Percentiles rank a stretch among this genome's conserved stretches.
These are phyloP conservation scores for Mortierella alpina DNA, from an alignment of 192 early-diverging fungal species.

Conservation along the genomic window DNA sequence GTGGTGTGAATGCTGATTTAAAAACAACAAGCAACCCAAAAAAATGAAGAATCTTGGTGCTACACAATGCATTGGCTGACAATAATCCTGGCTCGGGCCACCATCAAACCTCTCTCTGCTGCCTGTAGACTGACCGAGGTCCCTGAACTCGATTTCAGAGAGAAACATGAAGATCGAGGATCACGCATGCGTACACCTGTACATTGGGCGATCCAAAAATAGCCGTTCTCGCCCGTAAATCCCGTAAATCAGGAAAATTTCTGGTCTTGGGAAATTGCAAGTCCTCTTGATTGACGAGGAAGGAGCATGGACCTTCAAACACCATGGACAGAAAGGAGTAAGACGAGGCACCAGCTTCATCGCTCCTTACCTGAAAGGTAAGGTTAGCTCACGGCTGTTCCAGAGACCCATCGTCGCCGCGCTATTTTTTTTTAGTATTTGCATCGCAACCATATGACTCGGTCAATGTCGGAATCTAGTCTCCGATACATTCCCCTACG, in stretches of 20 bases:
- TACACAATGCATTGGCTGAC: neutral
- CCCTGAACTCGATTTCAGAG: too few species aligned
- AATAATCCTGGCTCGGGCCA: slow-evolving; percentile 5
- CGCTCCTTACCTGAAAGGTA: too few species aligned
- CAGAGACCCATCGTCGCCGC: neutral
- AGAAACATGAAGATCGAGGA: too few species aligned
- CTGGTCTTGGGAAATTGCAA: neutral
- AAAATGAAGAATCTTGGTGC: neutral
- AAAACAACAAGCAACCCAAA: neutral
- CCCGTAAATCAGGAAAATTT: neutral
- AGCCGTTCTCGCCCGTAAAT: neutral
- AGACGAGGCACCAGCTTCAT: too few species aligned
- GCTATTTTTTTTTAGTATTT: too few species aligned
- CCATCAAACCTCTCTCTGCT: neutral
- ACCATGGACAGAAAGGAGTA: too few species aligned
- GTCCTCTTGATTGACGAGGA: neutral
- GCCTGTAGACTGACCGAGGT: neutral
- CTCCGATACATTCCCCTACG: slow-evolving; percentile 23
- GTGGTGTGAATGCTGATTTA: neutral
- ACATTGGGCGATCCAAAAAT: neutral
- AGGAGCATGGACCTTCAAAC: too few species aligned
- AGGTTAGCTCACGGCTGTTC: too few species aligned
- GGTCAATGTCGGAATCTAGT: slow-evolving; percentile 2
- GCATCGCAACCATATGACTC: slow-evolving; percentile 11
- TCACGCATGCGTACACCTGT: too few species aligned